Conservation (phyloP, 257 asterid genomes). For the Leptodermis oblonga region DNA sequence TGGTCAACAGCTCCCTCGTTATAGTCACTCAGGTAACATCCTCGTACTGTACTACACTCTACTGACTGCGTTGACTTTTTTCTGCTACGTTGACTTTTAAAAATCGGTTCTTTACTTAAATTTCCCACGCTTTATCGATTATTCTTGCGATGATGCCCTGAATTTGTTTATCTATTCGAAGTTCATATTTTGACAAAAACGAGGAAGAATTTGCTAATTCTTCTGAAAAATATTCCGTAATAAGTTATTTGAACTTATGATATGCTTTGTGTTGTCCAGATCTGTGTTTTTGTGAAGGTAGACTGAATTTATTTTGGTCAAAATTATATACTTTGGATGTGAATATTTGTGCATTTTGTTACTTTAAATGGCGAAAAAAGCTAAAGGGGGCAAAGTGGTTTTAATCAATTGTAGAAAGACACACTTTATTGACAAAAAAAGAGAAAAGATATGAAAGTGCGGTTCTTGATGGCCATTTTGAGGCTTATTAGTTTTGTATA, state of each 20-base stretch:
- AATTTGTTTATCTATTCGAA: too few species aligned
- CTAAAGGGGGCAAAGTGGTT: not conserved
- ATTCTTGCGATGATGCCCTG: too few species aligned
- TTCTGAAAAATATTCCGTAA: too few species aligned
- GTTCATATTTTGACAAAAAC: too few species aligned
- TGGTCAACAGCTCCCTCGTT: conserved; percentile 45
- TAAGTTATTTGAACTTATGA: not conserved
- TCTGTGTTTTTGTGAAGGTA: not conserved
- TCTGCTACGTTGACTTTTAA: not conserved
- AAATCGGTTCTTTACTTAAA: too few species aligned
- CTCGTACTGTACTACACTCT: not conserved
- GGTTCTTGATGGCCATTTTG: not conserved
- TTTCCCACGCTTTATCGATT: too few species aligned
- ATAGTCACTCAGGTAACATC: conserved; percentile 38
- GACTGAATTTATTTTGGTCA: not conserved
- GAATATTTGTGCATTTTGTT: not conserved
- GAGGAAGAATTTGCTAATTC: not conserved
- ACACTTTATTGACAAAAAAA: not conserved
- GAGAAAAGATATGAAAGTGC: not conserved
- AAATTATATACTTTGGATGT: not conserved
- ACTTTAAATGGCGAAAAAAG: not conserved
- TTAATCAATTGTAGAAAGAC: not conserved
- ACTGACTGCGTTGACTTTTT: not conserved
- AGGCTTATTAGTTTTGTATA: not conserved
- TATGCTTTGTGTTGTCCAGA: not conserved